A percentile compares a stretch with the other conserved stretches of the same genome.
These are phyloP conservation scores for Isabelozyma gotoi DNA, from an alignment of 805 yeast genomes.

Conservation along the genomic window DNA sequence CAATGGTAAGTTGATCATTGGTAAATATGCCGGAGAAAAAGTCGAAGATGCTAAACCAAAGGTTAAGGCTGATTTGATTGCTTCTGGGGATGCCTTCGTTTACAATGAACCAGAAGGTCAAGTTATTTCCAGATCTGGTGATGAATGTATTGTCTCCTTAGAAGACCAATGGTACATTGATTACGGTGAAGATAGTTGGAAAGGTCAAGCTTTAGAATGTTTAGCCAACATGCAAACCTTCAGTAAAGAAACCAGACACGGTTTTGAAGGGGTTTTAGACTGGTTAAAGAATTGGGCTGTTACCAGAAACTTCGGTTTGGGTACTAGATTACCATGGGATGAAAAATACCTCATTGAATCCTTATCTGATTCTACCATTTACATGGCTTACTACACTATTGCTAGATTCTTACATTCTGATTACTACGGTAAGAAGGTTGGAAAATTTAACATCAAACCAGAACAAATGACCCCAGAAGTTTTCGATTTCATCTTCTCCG, in stretches of 20 bases:
- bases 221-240: slow-evolving; percentile 74
- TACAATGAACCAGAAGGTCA: slow-evolving; percentile 92
- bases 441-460: slow-evolving; percentile 71
- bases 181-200: slow-evolving; percentile 95
- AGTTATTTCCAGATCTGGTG: slow-evolving; percentile 94
- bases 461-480: slow-evolving; percentile 91
- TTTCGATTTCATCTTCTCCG: slow-evolving; percentile 84
- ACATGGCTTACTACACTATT: slow-evolving; percentile 93
- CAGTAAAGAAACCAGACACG: slow-evolving; percentile 81
- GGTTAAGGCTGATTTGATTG: slow-evolving; percentile 79
- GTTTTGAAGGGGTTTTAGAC: slow-evolving; percentile 89
- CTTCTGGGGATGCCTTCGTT: slow-evolving; percentile 75
- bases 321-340: slow-evolving; percentile 97
- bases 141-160: slow-evolving; percentile 91
- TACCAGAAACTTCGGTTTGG: slow-evolving; percentile 93
- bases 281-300: slow-evolving; percentile 99
- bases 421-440: slow-evolving; percentile 74
- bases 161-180: slow-evolving; percentile 99
- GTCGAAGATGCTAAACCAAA: slow-evolving; percentile 90
- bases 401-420: slow-evolving; percentile 84
- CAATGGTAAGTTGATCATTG: slow-evolving; percentile 78
- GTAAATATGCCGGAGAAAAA: slow-evolving; percentile 82
- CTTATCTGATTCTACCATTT: slow-evolving; percentile 91
- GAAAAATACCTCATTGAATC: slow-evolving; percentile 90
- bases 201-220: slow-evolving; percentile 74